Evolutionary conservation across 2,329 filamentous ascomycete genomes (phyloP), one percentile per base, ranked within the genome.

Genomic region (Elsinoe batatas): DNA sequence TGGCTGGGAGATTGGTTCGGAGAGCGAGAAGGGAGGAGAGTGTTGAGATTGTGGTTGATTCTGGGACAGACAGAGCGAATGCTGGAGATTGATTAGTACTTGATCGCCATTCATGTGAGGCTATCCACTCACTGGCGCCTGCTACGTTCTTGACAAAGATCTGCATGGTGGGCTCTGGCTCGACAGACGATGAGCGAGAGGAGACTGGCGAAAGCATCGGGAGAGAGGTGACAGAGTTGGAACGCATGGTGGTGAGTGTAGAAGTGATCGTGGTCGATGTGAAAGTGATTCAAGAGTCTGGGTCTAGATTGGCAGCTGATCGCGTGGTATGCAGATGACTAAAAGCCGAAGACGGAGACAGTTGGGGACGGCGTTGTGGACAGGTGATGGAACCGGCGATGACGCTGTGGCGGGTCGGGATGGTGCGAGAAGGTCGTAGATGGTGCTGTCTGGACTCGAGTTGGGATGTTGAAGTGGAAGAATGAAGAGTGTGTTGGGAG

Each of bases 81-180:
- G 77, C 80, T 83, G 64, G 22, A 44, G 54, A 18, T 10, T 49
- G 56, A n/a, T 33, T 35, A 18, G 18, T 8, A 36, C 40, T 56
- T 26, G 30, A 40, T 11, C 22, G 20, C 22, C 8, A 53, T 59
- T 66, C 58, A 67, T 66, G 58, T 54, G 59, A 30, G 58, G 56
- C 51, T 54, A 44, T 35, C 37, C 37, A 70, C 78, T 68, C 72
- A 82, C 80, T 82, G 67, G 76, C 74, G 61, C 79, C 79, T 35
- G 76, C 72, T 50, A 80, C 69, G 64, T 76, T 77, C 71, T 80
- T 81, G 68, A 82, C 75, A 69, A 82, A 82, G 68, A 83, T 79
- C 65, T 80, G 78, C 71, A 81, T 80, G 37, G 73, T 79, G 53
- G 78, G 73, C 54, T 76, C 72, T 49, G 69, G 64, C 57, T 78